Evolutionary conservation across 2,329 filamentous ascomycete genomes (phyloP).

Genomic region (Colletotrichum sp.): DNA sequence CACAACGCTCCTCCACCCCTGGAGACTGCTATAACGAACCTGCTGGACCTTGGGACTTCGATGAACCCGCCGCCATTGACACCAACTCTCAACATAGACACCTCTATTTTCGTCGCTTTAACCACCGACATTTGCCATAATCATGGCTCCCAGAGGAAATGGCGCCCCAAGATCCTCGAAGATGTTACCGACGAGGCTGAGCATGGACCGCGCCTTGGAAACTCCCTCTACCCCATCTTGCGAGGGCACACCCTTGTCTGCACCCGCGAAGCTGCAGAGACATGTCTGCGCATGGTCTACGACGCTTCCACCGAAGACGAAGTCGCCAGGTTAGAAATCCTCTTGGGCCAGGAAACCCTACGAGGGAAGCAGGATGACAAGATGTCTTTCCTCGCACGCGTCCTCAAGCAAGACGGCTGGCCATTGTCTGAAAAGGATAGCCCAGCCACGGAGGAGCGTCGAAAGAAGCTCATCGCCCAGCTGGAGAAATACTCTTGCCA

Average conservation of each 20-base stretch:
- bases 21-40: slow-evolving; percentile 30
- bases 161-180: slow-evolving; percentile 28
- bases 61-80: slow-evolving; percentile 29
- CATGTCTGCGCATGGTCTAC: slow-evolving; percentile 32
- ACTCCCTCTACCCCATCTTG: slow-evolving; percentile 38
- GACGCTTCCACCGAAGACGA: slow-evolving; percentile 14
- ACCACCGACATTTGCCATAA: slow-evolving; percentile 44
- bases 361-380: slow-evolving; percentile 11
- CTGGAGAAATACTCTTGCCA: slow-evolving; percentile 39
- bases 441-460: background rate
- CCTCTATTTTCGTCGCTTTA: slow-evolving; percentile 43
- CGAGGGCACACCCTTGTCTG: slow-evolving; percentile 36
- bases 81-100: slow-evolving; percentile 41
- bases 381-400: background rate
- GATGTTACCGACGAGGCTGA: slow-evolving; percentile 18
- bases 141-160: slow-evolving; percentile 33
- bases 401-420: background rate
- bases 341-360: background rate
- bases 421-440: background rate
- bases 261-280: slow-evolving; percentile 41
- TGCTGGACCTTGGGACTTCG: slow-evolving; percentile 32
- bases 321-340: slow-evolving; percentile 3
- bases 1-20: slow-evolving; percentile 29
- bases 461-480: slow-evolving; percentile 25
- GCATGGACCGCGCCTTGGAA: slow-evolving; percentile 18